A percentile compares a stretch with the other conserved stretches of the same genome.
phyloP scores from a whole-genome alignment of 176 grass and related monocot genomes.

The Urochloa ruziziensis region DNA sequence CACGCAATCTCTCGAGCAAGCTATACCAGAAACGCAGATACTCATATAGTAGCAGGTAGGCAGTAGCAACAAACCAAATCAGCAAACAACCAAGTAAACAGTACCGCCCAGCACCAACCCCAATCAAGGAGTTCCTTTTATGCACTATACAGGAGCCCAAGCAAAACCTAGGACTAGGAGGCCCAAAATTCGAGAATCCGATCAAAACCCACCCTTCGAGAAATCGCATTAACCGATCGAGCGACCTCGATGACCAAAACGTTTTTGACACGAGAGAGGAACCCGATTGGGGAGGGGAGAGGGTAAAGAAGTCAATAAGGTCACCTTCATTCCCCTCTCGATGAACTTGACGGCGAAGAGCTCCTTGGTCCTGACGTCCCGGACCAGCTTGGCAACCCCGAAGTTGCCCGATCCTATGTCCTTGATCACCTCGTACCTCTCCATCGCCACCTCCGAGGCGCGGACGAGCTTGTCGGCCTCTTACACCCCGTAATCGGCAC shows the following conservation, averaged over 20 bases:
- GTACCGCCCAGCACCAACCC: background rate
- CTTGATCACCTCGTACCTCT: conserved; percentile 90
- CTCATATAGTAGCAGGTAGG: background rate
- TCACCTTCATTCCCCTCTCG: conserved; percentile 94
- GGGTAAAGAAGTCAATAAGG: background rate
- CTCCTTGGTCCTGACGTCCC: conserved; percentile 83
- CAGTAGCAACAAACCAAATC: background rate
- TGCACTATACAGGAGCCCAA: conserved; percentile 20
- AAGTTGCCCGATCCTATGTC: conserved; percentile 95
- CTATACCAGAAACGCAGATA: background rate
- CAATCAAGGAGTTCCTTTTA: background rate
- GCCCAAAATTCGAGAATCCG: background rate
- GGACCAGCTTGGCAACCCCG: conserved; percentile 87
- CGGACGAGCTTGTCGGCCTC: background rate
- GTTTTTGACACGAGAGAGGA: background rate
- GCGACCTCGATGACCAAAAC: background rate
- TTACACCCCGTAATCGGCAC: background rate
- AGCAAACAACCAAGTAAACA: background rate
- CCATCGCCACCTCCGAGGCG: conserved; percentile 39
- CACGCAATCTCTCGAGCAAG: conserved; percentile 1
- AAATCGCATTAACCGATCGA: conserved; percentile 27
- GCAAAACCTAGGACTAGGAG: background rate
- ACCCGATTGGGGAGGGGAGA: background rate
- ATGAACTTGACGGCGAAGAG: conserved; percentile 89
- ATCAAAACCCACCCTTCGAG: background rate